Percentiles rank a stretch among this genome's conserved stretches.
Conservation (phyloP, 1,284 basidiomycete species). For the Calocybe gambosa region DNA sequence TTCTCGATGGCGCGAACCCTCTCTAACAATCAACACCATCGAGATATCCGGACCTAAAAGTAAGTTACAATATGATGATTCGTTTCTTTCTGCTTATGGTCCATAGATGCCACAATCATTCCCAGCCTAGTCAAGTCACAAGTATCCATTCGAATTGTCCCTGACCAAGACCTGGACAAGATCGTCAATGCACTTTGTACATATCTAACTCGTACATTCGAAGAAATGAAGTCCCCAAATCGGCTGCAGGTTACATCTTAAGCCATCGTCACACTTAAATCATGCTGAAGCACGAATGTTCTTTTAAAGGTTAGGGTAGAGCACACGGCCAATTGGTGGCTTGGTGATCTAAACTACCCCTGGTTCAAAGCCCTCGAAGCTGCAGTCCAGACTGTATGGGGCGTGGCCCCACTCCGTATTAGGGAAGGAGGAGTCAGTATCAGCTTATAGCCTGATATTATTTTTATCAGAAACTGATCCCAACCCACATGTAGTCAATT, state of each 20-base stretch:
- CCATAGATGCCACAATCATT: conserved; percentile 80
- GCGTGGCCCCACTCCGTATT: conserved; percentile 77
- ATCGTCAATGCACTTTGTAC: conserved; percentile 60
- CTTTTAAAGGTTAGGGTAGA: conserved; percentile 63
- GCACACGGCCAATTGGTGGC: conserved; percentile 94
- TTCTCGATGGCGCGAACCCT: conserved; percentile 76
- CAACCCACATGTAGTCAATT: conserved; percentile 56
- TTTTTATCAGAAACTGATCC: neutral
- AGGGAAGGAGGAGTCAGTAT: conserved; percentile 85
- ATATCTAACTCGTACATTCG: conserved; percentile 61
- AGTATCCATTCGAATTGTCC: conserved; percentile 87
- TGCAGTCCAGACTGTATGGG: conserved; percentile 84
- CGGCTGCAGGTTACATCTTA: conserved; percentile 47
- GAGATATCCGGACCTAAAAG: conserved; percentile 72
- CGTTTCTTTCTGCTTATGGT: neutral
- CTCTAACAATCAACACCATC: conserved; percentile 67
- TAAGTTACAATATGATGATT: conserved; percentile 26
- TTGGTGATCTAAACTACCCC: conserved; percentile 75
- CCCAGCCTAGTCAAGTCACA: conserved; percentile 76
- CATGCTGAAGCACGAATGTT: neutral
- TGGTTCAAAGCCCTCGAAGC: conserved; percentile 83
- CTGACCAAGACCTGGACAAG: conserved; percentile 79
- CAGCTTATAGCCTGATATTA: neutral
- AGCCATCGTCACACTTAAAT: neutral
- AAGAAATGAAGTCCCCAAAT: conserved; percentile 62